Base-by-base conservation (phyloP, 2,329 filamentous ascomycete genomes). In the Fusarium tuaranense region DNA sequence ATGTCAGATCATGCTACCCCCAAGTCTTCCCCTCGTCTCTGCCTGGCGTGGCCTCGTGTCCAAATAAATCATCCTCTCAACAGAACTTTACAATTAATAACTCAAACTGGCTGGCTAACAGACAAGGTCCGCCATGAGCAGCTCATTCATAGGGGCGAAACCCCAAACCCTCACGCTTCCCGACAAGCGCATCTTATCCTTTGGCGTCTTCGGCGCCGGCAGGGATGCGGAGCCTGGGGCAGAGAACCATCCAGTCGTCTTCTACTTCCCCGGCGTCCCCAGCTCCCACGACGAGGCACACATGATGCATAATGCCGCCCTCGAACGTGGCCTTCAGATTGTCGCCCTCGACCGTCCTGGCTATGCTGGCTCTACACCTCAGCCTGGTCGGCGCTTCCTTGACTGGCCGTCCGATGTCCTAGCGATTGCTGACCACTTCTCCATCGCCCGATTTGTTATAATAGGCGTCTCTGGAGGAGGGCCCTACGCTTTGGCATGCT, bases 221-320 rank as follows among this genome's bases (percentile, higher is more conserved):
- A 51, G 46, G 25, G 46, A 51, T 18, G 81, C 83, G 2, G 81
- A 85, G 63, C 85, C 82, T 53, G 85, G 85, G 10, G 48, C 70
- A 3, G 69, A 76, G 0, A 70, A 68, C 5, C 82, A 82, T 7
- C 71, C 78, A 7, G 81, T 83, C 0, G 64, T 85, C 2, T 72
- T 87, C 34, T 84, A 82, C 73, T 84, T 86, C 62, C 86, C 87
- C 70, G 85, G 85, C 10, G 84, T 82, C 63, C 85, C 85, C 0
- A 81, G 81, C 1, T 85, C 82, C 5, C 84, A 84, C 7, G 74
- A 85, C 13, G 85, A 86, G 66, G 82, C 76, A 8, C 67, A 65
- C 7, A 71, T 72, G 12, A 62, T 81, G 20, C 74, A 82, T 41
- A 63, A 73, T 4, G 58, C 78, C 6, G 82, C 81, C 12, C 65